Percentiles rank a stretch among this genome's conserved stretches.
phyloP scores from a whole-genome alignment of 306 rosid genomes.

The Psophocarpus tetragonolobus region DNA sequence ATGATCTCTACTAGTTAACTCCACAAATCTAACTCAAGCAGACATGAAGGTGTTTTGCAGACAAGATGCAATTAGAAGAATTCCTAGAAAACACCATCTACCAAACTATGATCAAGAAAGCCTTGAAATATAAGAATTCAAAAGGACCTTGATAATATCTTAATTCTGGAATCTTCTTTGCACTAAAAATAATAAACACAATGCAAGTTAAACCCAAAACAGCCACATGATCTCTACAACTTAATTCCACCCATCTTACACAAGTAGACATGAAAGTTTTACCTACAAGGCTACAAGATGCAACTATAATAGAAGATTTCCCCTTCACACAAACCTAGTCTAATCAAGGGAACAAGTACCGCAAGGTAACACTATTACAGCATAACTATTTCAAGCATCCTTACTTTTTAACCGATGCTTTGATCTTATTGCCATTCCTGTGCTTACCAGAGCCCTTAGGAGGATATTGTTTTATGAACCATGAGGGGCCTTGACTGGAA shows the following conservation, averaged over 20 bases:
- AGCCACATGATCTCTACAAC: neutral
- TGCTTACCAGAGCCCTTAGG: conserved; percentile 23
- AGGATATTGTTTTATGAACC: conserved; percentile 35
- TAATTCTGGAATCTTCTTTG: conserved; percentile 15
- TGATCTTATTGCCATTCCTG: conserved; percentile 29
- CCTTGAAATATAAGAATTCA: conserved; percentile 10
- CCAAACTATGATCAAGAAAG: neutral
- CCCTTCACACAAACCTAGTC: neutral
- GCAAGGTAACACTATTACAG: neutral
- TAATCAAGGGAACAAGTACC: neutral
- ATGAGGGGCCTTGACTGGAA: conserved; percentile 29
- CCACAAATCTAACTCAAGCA: neutral
- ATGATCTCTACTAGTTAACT: neutral
- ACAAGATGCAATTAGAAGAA: neutral
- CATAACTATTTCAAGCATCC: conserved; percentile 18
- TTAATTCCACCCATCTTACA: neutral
- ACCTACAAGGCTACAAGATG: neutral
- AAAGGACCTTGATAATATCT: conserved; percentile 9
- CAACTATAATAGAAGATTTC: neutral
- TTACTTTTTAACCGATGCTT: conserved; percentile 9
- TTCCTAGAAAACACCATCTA: conserved; percentile 1
- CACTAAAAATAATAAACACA: neutral
- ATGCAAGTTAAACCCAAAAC: conserved; percentile 12
- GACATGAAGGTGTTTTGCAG: neutral
- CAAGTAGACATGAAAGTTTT: neutral